phyloP scores from a whole-genome alignment of 2,329 filamentous ascomycete species.

The Colletotrichum euphorbiae region DNA sequence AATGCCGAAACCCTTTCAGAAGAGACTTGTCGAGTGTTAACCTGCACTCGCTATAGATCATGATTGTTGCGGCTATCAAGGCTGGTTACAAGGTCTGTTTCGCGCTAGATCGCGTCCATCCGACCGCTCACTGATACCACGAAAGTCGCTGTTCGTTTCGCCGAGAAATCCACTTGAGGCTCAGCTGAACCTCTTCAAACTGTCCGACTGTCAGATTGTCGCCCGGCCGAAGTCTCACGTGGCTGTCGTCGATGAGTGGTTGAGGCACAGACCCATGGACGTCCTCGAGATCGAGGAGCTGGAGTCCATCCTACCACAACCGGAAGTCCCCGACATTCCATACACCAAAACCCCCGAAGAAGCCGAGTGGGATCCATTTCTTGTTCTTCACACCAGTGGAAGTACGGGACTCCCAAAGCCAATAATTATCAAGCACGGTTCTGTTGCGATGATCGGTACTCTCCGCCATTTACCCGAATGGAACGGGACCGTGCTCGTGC shows the following conservation, averaged over 20 bases:
- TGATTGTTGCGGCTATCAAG: conserved; percentile 53
- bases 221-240: conserved; percentile 48
- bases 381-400: conserved; percentile 59
- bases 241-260: conserved; percentile 50
- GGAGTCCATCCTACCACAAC: conserved; percentile 50
- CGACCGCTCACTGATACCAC: conserved; percentile 41
- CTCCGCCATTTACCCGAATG: conserved; percentile 3
- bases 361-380: conserved; percentile 54
- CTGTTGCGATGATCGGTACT: conserved; percentile 50
- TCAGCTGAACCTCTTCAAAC: conserved; percentile 58
- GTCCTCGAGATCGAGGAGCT: conserved; percentile 49
- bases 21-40: neutral
- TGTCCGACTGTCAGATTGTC: conserved; percentile 56
- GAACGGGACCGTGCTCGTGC: conserved; percentile 39
- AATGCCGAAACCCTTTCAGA: conserved; percentile 2
- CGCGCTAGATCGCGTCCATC: conserved; percentile 43
- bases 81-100: conserved; percentile 46
- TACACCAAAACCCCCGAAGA: conserved; percentile 56
- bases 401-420: conserved; percentile 61
- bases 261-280: conserved; percentile 53
- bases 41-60: conserved; percentile 15
- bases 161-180: conserved; percentile 58
- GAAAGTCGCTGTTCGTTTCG: conserved; percentile 57
- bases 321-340: conserved; percentile 49
- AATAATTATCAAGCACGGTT: conserved; percentile 53